Percentiles rank a stretch among this genome's conserved stretches.
Conservation (phyloP, 2,329 filamentous ascomycete species). For the Davidsoniella eucalypti region DNA sequence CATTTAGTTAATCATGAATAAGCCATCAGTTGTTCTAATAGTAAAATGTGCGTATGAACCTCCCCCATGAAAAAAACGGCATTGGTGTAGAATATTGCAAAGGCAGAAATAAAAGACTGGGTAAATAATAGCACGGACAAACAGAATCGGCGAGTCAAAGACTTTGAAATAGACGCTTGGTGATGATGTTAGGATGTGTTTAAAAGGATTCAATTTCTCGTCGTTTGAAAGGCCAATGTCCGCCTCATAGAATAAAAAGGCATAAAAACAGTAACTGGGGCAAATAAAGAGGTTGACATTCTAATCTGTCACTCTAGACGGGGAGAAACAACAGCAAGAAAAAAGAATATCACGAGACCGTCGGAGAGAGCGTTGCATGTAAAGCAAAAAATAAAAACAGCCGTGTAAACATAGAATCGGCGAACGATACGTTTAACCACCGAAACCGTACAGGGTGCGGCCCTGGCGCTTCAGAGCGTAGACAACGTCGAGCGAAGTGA, state of each 20-base stretch:
- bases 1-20: no score
- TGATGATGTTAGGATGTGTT: no score
- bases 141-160: background rate
- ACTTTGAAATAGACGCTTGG: no score
- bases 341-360: constrained; percentile 11
- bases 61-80: no score
- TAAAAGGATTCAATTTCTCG: no score
- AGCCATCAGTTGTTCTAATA: no score
- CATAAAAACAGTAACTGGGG: background rate
- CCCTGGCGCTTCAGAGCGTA: constrained; percentile 54
- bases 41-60: no score
- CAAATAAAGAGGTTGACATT: constrained; percentile 8
- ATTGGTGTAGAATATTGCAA: background rate
- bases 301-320: constrained; percentile 12
- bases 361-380: background rate
- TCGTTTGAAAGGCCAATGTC: background rate
- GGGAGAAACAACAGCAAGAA: constrained; percentile 8
- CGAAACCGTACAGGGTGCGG: constrained; percentile 75
- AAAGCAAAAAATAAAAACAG: background rate
- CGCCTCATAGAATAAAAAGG: background rate
- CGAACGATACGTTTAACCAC: constrained; percentile 45
- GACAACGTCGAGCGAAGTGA: constrained; percentile 53
- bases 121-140: background rate
- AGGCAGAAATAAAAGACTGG: background rate
- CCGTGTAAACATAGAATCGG: background rate